Evolutionary conservation across 176 grass and related monocot species (phyloP), one percentile per base, ranked within the genome.

Genomic region (Rhynchospora breviuscula): DNA sequence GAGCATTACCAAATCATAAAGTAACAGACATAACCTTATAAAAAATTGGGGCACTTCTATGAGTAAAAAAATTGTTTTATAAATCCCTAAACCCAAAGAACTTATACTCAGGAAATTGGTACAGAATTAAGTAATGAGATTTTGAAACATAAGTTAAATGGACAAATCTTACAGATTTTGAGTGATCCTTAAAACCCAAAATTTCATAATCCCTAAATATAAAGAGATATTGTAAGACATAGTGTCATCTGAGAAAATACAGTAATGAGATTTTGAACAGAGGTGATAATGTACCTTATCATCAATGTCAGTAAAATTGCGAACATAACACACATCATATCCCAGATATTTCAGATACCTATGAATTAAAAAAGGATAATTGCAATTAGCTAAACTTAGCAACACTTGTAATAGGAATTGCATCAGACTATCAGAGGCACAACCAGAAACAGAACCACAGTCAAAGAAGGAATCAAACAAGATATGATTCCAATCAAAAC

Each of bases 281-380:
- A 63, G 78, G 35, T 23, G 51, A 57, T 40, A 3, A 40, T 40
- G 2, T 40, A 98, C 96, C 96, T 98, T 98, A 84, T 98, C 96
- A 83, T 98, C 96, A 70, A 98, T 93, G 86, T 98, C 96, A 1
- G 96, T 98, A 23, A 98, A 98, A 80, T 98, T 98, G 63, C 95
- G 89, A 79, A 98, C 93, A 91, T 98, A 98, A 8, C 64, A 71
- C 43, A 98, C 93, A 86, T 95, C 85, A 78, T 91, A 95, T 29
- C 84, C 91, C 86, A 89, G 85, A 84, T 95, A 90, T n/a, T 63
- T 53, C 79, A 98, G 73, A 71, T 95, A 98, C 87, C 96, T 98
- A 52, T 10, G 35, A 79, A 4, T 0, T 21, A 48, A 67, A 80
- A 76, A 1, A 76, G 26, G 57, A 90, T 40, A 33, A 72, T 5